Base-by-base conservation (phyloP, 345 rosid species). In the Eucalyptus cloeziana region DNA sequence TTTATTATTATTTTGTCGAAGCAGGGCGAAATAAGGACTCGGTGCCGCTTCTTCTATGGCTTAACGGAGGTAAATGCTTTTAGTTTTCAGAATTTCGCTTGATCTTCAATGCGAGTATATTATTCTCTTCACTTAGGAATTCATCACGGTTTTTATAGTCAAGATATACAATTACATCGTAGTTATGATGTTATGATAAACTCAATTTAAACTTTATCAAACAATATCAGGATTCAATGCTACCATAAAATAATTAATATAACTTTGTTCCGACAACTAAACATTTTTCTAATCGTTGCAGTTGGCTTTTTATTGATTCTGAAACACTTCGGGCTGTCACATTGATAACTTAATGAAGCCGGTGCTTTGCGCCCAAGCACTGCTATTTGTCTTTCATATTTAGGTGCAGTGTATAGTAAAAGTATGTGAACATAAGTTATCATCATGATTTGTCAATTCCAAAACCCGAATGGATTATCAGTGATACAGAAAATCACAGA, bases 21-120 rank as follows among this genome's bases (percentile, higher is more conserved):
- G 93, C 97, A 51, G 89, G 43, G 14, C 87, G 89, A 52, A 87
- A 91, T 31, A 89, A 92, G 87, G 90, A 89, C 30, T 89, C 95
- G 44, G 54, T 93, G 89, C 96, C 99, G 86, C 96, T 97, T 89
- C 94, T 97, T 93, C 95, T 96, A 49, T 96, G 99, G 98, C 97
- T 97, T 37, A 96, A 96, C 71, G 98, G 99, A 89, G 98, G 98
- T 97, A 12, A 10, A 40, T 49, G 25, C 27, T 33, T 33, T 0
- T 21, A 30, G 50, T 3, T 86, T 37, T 50, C 2, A 37, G 15
- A 69, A 33, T 69, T 69, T 69, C 24, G 12, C 80, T 86, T 40
- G 12, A 22, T 37, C 87, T 71, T 16, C 13, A 71, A 85, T 44
- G 81, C 44, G 6, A 5, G 12, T 37, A 71, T 71, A 17, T 52